phyloP scores from a whole-genome alignment of 495 filamentous ascomycete species.

The Entonaema liquescens region DNA sequence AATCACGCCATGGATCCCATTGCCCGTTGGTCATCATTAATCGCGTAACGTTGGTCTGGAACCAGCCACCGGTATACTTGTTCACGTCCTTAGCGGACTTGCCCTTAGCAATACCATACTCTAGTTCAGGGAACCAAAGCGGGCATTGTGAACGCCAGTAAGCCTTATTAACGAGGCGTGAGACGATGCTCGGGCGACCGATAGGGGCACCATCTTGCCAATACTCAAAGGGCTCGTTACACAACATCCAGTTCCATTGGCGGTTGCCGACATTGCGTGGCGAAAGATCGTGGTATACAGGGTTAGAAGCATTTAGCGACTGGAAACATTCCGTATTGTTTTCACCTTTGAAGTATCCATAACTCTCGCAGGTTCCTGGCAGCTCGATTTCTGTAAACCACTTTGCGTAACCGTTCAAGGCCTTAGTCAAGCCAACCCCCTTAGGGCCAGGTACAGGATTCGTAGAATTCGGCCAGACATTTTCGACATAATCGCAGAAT shows the following conservation, averaged over 20 bases:
- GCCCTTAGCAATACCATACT: constrained; percentile 60
- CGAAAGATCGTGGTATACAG: constrained; percentile 63
- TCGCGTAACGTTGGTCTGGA: constrained; percentile 61
- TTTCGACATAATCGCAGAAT: constrained; percentile 60
- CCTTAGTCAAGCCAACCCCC: constrained; percentile 59
- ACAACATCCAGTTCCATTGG: constrained; percentile 73
- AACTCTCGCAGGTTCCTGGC: constrained; percentile 55
- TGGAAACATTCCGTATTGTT: constrained; percentile 64
- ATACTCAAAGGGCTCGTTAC: constrained; percentile 70
- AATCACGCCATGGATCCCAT: constrained; percentile 55
- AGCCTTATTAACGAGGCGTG: constrained; percentile 61
- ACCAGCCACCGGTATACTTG: constrained; percentile 67
- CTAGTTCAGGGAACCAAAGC: constrained; percentile 65
- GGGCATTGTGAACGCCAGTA: constrained; percentile 70
- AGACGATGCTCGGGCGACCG: constrained; percentile 57
- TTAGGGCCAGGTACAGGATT: constrained; percentile 46
- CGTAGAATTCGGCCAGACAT: constrained; percentile 40
- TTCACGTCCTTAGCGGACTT: constrained; percentile 66
- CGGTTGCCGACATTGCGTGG: constrained; percentile 61
- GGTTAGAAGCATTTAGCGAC: constrained; percentile 64
- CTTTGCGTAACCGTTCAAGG: constrained; percentile 59
- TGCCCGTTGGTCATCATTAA: constrained; percentile 69
- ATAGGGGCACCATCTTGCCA: constrained; percentile 67
- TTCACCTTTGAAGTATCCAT: constrained; percentile 57
- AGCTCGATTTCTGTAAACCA: constrained; percentile 60